Evolutionary conservation across 805 yeast species (phyloP).

Genomic region (Myxozyma geophila): DNA sequence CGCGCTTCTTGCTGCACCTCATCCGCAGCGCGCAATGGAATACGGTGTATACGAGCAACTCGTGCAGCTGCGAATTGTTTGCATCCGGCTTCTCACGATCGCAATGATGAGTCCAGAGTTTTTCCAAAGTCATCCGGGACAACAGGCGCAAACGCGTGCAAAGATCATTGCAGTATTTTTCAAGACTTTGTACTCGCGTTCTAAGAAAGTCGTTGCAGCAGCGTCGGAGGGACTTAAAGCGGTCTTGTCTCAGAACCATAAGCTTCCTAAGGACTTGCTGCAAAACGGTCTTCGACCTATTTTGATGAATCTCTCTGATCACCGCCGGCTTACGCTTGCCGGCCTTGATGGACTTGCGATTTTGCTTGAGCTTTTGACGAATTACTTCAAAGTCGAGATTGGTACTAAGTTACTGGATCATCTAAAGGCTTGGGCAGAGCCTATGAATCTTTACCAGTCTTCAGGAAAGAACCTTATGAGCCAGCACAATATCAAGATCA

Average conservation of each 20-base stretch:
- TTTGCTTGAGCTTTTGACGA: conserved; percentile 79
- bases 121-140: conserved; percentile 63
- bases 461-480: conserved; percentile 80
- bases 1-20: conserved; percentile 74
- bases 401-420: conserved; percentile 93
- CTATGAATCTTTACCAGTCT: conserved; percentile 70
- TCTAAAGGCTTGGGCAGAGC: conserved; percentile 93
- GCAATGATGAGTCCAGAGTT: conserved; percentile 87
- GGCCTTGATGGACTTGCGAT: conserved; percentile 92
- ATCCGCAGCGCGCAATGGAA: conserved; percentile 72
- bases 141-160: conserved; percentile 64
- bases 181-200: conserved; percentile 84
- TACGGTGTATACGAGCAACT: conserved; percentile 87
- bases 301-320: conserved; percentile 92
- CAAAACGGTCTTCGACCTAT: conserved; percentile 95
- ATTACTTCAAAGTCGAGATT: conserved; percentile 94
- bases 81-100: conserved; percentile 78
- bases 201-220: conserved; percentile 87
- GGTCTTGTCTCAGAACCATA: conserved; percentile 81
- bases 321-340: conserved; percentile 82
- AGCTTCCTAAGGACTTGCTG: conserved; percentile 89
- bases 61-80: conserved; percentile 84
- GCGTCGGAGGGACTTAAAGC: conserved; percentile 86
- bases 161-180: conserved; percentile 91
- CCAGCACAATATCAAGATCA: conserved; percentile 82